These are phyloP conservation scores for Ceratobasidium sp. DNA, from an alignment of 1,284 basidiomycete genomes.

Conservation along the genomic window DNA sequence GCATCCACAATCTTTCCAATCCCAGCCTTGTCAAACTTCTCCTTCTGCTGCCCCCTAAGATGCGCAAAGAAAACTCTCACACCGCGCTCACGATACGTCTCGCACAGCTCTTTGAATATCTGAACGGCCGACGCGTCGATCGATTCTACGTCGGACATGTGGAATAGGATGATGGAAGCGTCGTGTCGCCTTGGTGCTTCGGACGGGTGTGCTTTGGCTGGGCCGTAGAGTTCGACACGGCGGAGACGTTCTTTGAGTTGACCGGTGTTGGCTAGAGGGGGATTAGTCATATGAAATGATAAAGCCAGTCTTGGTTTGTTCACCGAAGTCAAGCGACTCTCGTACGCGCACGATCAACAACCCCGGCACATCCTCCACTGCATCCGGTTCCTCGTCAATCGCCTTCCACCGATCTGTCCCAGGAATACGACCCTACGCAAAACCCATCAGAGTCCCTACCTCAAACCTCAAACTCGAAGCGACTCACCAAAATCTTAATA, in stretches of 20 bases:
- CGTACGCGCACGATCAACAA: slow-evolving; percentile 84
- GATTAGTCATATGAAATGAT: not conserved
- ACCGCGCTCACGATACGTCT: slow-evolving; percentile 81
- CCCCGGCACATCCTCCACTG: slow-evolving; percentile 79
- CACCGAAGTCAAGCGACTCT: slow-evolving; percentile 86
- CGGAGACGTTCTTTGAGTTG: slow-evolving; percentile 84
- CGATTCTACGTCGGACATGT: slow-evolving; percentile 86
- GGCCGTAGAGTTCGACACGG: slow-evolving; percentile 84
- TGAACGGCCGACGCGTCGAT: slow-evolving; percentile 90
- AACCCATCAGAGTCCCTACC: not conserved
- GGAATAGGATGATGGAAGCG: slow-evolving; percentile 85
- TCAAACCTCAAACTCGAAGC: not conserved
- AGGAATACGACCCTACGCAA: slow-evolving; percentile 76
- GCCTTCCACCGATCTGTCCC: slow-evolving; percentile 86
- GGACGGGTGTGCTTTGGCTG: slow-evolving; percentile 82
- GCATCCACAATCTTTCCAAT: slow-evolving; percentile 70
- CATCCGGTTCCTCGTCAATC: slow-evolving; percentile 81
- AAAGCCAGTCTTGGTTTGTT: slow-evolving; percentile 49
- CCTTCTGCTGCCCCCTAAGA: slow-evolving; percentile 68
- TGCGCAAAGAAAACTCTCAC: slow-evolving; percentile 86
- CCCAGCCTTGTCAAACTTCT: slow-evolving; percentile 76
- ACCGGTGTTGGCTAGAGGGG: slow-evolving; percentile 81
- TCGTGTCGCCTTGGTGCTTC: slow-evolving; percentile 84
- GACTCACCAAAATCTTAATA: slow-evolving; percentile 74
- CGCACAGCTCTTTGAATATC: slow-evolving; percentile 84